Percentiles rank a stretch among this genome's conserved stretches.
phyloP scores from a whole-genome alignment of 2,329 filamentous ascomycete genomes.

The Microsporum audouinii region DNA sequence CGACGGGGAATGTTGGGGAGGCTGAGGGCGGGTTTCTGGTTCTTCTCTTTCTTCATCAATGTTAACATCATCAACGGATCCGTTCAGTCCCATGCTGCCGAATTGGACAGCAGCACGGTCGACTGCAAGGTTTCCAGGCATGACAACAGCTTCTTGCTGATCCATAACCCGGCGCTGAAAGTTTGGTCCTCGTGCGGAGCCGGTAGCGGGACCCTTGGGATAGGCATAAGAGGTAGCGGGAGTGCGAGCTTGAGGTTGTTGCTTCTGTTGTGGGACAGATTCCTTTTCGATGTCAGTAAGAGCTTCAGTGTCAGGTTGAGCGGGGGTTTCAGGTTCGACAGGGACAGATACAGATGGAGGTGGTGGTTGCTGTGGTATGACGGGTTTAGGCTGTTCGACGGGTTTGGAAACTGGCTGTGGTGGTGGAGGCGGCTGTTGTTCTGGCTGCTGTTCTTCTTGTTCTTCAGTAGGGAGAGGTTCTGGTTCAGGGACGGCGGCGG shows the following conservation, averaged over 20 bases:
- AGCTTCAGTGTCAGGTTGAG: constrained; percentile 32
- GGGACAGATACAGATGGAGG: constrained; percentile 5
- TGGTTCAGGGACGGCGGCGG: neutral
- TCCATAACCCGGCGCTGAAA: constrained; percentile 80
- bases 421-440: neutral
- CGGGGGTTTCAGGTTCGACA: constrained; percentile 33
- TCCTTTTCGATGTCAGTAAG: constrained; percentile 36
- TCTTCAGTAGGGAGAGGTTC: neutral
- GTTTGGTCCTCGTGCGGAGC: constrained; percentile 62
- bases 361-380: constrained; percentile 4
- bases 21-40: constrained; percentile 84
- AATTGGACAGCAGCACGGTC: constrained; percentile 92
- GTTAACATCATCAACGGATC: constrained; percentile 58
- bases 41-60: constrained; percentile 93
- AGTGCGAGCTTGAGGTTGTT: constrained; percentile 55
- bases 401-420: neutral
- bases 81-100: constrained; percentile 84
- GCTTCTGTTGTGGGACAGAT: constrained; percentile 70
- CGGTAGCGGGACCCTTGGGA: constrained; percentile 57
- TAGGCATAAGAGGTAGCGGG: constrained; percentile 41
- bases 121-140: constrained; percentile 93
- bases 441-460: neutral
- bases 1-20: constrained; percentile 80
- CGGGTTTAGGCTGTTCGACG: constrained; percentile 30
- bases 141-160: constrained; percentile 94